Conservation (phyloP, 495 filamentous ascomycete genomes). For the Aspergillus diversus region DNA sequence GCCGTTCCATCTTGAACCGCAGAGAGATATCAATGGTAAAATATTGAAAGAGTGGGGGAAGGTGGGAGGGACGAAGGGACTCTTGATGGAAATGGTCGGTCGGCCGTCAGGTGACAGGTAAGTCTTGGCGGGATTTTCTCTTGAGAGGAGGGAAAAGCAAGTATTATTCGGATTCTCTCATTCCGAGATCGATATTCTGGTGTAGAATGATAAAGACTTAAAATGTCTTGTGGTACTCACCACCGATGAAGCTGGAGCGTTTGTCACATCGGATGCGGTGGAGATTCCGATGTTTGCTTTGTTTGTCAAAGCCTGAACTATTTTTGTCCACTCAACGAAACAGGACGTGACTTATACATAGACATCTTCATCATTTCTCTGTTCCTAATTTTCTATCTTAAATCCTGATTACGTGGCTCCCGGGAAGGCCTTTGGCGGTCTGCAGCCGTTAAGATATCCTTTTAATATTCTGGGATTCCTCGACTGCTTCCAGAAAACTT, state of each 20-base stretch:
- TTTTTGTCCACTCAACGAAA: no score
- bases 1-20: constrained; percentile 41
- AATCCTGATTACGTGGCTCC: no score
- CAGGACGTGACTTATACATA: no score
- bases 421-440: no score
- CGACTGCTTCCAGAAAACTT: no score
- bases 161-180: neutral
- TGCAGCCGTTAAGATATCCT: no score
- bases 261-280: constrained; percentile 8
- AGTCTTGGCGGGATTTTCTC: neutral
- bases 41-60: constrained; percentile 15
- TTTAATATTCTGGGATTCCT: no score
- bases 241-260: constrained; percentile 4
- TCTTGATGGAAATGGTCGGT: constrained; percentile 1
- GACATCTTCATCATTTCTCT: no score
- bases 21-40: constrained; percentile 12
- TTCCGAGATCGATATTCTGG: neutral
- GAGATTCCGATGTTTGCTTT: constrained; percentile 16
- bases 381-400: no score
- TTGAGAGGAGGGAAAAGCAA: neutral
- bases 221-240: neutral
- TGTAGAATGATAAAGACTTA: neutral
- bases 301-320: constrained; percentile 10
- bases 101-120: neutral
- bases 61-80: constrained; percentile 10